Conservation (phyloP, 768 basidiomycete genomes). For the Xerocomus brunneocitrinus region DNA sequence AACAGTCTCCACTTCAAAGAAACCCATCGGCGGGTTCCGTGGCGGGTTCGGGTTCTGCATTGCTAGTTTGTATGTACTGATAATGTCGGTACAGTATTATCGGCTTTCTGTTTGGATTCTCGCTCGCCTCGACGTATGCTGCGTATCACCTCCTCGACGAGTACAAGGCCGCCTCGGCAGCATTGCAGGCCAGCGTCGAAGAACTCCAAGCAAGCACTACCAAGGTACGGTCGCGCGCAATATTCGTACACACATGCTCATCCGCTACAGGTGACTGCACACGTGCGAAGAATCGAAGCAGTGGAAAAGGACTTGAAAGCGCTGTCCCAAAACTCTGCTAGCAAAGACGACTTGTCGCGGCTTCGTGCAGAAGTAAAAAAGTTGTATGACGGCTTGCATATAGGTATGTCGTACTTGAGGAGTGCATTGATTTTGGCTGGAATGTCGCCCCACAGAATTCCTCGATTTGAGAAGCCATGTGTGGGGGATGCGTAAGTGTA, state of each 20-base stretch:
- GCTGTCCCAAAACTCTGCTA: conserved; percentile 56
- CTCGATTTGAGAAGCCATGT: conserved; percentile 77
- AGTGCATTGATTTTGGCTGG: not conserved
- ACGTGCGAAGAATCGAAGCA: conserved; percentile 76
- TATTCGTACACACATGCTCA: not conserved
- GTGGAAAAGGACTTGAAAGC: conserved; percentile 89
- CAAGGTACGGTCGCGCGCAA: conserved; percentile 44
- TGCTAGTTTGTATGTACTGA: not conserved
- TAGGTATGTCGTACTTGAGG: conserved; percentile 45
- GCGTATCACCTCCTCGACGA: conserved; percentile 88
- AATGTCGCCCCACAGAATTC: conserved; percentile 48
- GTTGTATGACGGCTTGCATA: conserved; percentile 75
- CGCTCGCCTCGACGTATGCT: conserved; percentile 79
- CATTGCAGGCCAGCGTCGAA: conserved; percentile 82
- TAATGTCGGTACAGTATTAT: conserved; percentile 49
- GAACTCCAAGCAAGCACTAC: conserved; percentile 81
- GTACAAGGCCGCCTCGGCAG: conserved; percentile 84
- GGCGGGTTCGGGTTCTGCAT: conserved; percentile 45
- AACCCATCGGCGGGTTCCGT: conserved; percentile 70
- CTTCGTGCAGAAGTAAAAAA: conserved; percentile 83
- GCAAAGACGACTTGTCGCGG: conserved; percentile 76
- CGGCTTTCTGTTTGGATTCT: conserved; percentile 87
- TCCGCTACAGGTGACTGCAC: conserved; percentile 63
- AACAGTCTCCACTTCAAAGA: conserved; percentile 53
- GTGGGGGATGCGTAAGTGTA: conserved; percentile 79